Percentiles rank a stretch among this genome's conserved stretches.
These are phyloP conservation scores for Xylaria hypoxylon DNA, from an alignment of 2,329 filamentous ascomycete genomes.

Conservation along the genomic window DNA sequence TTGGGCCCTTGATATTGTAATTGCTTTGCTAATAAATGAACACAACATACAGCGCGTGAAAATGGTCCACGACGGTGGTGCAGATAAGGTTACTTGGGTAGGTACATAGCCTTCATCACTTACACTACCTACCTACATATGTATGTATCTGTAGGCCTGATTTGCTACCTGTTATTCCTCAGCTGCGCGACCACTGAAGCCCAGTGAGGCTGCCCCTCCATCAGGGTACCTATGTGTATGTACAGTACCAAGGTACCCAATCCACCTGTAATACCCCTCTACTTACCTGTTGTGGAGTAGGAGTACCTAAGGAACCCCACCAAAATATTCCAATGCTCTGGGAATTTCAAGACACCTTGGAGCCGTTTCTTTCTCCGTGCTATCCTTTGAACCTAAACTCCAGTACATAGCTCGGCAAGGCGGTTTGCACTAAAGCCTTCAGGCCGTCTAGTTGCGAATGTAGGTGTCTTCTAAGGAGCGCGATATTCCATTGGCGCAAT, in stretches of 20 bases:
- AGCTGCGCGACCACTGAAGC: no score
- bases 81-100: no score
- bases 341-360: slow-evolving; percentile 14
- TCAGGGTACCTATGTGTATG: no score
- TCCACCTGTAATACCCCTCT: not conserved
- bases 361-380: slow-evolving; percentile 20
- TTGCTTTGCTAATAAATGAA: not conserved
- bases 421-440: not conserved
- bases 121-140: no score
- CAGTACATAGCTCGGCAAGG: not conserved
- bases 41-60: not conserved
- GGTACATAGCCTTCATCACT: no score
- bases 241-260: slow-evolving; percentile 6
- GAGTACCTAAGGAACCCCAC: no score
- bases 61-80: not conserved
- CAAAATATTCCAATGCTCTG: slow-evolving; percentile 34
- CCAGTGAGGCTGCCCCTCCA: slow-evolving; percentile 19
- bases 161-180: not conserved
- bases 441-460: not conserved
- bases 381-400: not conserved
- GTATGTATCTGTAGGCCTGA: no score
- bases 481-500: not conserved
- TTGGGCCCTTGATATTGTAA: not conserved
- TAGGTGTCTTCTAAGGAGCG: not conserved
- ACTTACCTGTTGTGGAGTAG: slow-evolving; percentile 7